Conservation (phyloP, 192 early-diverging fungal species). For the Mycoemilia scoparia region DNA sequence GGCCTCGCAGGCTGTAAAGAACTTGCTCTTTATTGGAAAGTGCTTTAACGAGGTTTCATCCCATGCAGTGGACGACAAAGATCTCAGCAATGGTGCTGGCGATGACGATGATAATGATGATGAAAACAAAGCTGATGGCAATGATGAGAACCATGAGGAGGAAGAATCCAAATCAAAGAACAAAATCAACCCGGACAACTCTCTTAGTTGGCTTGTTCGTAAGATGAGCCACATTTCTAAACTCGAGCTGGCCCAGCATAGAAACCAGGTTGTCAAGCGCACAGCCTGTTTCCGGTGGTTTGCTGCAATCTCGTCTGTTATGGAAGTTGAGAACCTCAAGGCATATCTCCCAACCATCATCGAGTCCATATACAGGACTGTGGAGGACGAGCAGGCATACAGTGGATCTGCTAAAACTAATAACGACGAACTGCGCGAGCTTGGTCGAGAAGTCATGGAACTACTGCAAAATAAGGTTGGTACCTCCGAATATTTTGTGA, state of each 20-base stretch:
- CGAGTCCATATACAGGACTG: constrained; percentile 60
- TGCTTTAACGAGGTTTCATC: constrained; percentile 32
- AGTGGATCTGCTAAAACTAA: constrained; percentile 7
- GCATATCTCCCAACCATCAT: constrained; percentile 54
- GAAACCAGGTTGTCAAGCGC: constrained; percentile 29
- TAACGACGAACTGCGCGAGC: constrained; percentile 34
- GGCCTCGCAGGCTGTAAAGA: constrained; percentile 80
- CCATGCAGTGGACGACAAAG: background rate
- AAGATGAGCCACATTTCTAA: constrained; percentile 14
- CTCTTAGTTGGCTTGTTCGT: constrained; percentile 26
- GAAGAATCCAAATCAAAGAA: constrained; percentile 8
- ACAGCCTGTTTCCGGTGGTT: constrained; percentile 79
- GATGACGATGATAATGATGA: constrained; percentile 11
- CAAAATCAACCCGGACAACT: constrained; percentile 1
- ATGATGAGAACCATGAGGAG: constrained; percentile 18
- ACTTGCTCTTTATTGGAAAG: constrained; percentile 79
- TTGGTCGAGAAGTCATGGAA: constrained; percentile 65
- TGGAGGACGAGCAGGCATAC: constrained; percentile 32
- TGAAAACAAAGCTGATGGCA: constrained; percentile 3
- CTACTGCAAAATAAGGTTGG: constrained; percentile 57
- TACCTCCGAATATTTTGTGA: constrained; percentile 42
- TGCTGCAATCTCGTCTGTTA: constrained; percentile 61
- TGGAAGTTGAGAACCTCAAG: constrained; percentile 34
- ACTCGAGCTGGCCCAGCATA: constrained; percentile 23
- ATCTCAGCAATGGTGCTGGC: constrained; percentile 8